Evolutionary conservation across 176 grass and related monocot genomes (phyloP).

Genomic region (Elymus sibiricus): DNA sequence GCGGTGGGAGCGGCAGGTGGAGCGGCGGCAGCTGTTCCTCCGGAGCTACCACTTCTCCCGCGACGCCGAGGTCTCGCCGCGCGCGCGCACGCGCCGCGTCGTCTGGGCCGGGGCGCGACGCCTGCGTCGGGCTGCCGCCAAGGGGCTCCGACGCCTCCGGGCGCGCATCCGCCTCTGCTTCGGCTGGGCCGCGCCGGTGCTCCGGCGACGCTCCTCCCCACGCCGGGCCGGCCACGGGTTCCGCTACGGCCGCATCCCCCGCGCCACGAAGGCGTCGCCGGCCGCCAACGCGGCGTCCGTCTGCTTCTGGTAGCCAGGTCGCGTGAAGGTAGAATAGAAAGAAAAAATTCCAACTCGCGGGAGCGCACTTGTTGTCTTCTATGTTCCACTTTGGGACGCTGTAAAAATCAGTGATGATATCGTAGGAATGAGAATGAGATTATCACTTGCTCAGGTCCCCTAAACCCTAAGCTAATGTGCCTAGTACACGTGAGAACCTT

Average conservation of each 20-base stretch:
- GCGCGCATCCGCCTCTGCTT: slow-evolving; percentile 45
- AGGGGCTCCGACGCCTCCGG: slow-evolving; percentile 31
- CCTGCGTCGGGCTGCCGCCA: slow-evolving; percentile 37
- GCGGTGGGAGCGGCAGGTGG: slow-evolving; percentile 69
- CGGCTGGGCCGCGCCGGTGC: slow-evolving; percentile 18
- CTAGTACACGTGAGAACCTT: no score
- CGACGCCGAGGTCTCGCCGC: slow-evolving; percentile 25
- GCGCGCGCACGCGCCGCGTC: slow-evolving; percentile 50
- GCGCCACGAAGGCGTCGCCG: not conserved
- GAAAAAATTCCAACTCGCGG: no score
- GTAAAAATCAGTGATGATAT: no score
- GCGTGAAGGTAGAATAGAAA: not conserved
- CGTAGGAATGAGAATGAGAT: no score
- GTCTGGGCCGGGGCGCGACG: slow-evolving; percentile 53
- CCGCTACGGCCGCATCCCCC: slow-evolving; percentile 41
- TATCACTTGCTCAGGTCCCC: no score
- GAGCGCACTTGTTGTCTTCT: not conserved
- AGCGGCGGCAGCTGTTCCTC: slow-evolving; percentile 82
- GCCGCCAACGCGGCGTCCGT: not conserved
- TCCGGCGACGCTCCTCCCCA: not conserved
- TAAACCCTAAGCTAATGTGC: no score
- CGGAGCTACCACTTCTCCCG: slow-evolving; percentile 91
- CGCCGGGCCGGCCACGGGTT: not conserved
- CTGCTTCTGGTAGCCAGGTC: slow-evolving; percentile 28
- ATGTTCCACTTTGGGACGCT: no score